Conservation (phyloP, 345 rosid genomes). For the Euphorbia pulcherrima region DNA sequence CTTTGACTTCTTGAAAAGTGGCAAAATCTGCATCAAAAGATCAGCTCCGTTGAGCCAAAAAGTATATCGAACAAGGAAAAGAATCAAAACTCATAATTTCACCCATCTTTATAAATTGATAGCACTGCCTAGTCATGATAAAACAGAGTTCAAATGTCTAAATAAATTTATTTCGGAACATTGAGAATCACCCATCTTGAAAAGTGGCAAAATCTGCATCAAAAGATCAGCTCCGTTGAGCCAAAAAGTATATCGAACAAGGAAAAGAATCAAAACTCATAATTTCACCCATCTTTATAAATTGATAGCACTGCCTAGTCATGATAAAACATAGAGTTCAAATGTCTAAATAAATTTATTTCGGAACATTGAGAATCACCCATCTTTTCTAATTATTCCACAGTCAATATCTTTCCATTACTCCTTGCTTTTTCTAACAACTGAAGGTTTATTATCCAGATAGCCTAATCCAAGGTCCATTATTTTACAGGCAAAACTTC, state of each 20-base stretch:
- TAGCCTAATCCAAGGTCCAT: neutral
- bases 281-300: neutral
- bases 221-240: slow-evolving; percentile 11
- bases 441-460: neutral
- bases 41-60: neutral
- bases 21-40: slow-evolving; percentile 64
- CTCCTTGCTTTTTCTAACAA: neutral
- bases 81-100: neutral
- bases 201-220: slow-evolving; percentile 78
- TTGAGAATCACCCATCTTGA: slow-evolving; percentile 37
- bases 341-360: neutral
- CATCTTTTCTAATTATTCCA: neutral
- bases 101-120: neutral
- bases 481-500: neutral
- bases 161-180: neutral
- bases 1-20: slow-evolving; percentile 59
- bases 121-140: neutral
- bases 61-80: neutral
- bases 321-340: neutral
- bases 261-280: neutral
- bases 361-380: neutral
- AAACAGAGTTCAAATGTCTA: neutral
- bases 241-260: neutral
- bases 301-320: neutral
- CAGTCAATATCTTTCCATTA: neutral